These are phyloP conservation scores for Mollisia scopiformis DNA, from an alignment of 2,329 filamentous ascomycete genomes.

Conservation along the genomic window DNA sequence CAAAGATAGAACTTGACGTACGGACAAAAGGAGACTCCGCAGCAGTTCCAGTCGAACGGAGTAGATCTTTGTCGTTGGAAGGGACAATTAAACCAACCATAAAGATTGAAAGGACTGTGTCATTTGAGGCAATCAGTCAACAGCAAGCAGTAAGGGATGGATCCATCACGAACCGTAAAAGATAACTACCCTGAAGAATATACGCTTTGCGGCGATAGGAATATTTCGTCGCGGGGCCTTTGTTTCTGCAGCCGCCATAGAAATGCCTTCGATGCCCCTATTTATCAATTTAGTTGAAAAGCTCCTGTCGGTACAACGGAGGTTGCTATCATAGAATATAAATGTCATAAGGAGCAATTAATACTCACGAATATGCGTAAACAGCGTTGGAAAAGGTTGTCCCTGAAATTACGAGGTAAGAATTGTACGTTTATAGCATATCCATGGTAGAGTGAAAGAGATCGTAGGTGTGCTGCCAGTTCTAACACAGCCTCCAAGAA, in stretches of 20 bases:
- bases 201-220: constrained; percentile 52
- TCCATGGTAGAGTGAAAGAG: no score
- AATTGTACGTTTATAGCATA: not conserved
- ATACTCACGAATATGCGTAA: constrained; percentile 45
- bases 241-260: constrained; percentile 59
- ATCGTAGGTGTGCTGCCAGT: no score
- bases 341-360: no score
- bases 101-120: constrained; percentile 41
- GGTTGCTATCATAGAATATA: no score
- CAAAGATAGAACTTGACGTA: no score
- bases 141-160: not conserved
- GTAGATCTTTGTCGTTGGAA: constrained; percentile 49
- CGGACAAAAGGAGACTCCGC: constrained; percentile 67
- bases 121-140: not conserved
- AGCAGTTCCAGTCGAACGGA: constrained; percentile 45
- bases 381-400: constrained; percentile 49
- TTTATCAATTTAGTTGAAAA: not conserved
- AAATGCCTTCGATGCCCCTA: constrained; percentile 52
- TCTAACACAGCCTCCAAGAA: no score
- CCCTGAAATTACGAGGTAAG: not conserved
- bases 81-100: constrained; percentile 59
- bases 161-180: constrained; percentile 44
- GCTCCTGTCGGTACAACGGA: no score
- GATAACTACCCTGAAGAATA: constrained; percentile 58
- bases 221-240: constrained; percentile 55